Evolutionary conservation across 139 green algal genomes (phyloP).

Genomic region (Coelastrella sp.): DNA sequence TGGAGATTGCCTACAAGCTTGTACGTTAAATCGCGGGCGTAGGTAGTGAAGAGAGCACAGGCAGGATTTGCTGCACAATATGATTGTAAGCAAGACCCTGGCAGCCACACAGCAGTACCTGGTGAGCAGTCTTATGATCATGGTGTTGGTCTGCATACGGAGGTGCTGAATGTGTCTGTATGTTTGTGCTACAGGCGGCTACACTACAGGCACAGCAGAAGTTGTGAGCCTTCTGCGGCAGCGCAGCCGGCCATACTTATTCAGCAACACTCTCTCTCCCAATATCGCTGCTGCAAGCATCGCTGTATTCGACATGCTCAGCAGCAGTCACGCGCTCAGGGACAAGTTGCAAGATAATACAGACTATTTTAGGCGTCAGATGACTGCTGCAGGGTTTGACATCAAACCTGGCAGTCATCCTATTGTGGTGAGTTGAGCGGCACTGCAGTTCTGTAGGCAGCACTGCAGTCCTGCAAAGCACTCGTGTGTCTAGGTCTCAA

Average conservation of each 20-base stretch:
- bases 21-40: too few species aligned
- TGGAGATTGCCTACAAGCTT: too few species aligned
- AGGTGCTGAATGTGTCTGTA: not conserved
- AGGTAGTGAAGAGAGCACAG: too few species aligned
- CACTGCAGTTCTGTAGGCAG: not conserved
- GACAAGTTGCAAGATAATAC: slow-evolving; percentile 68
- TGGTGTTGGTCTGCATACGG: not conserved
- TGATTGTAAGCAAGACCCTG: too few species aligned
- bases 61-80: too few species aligned
- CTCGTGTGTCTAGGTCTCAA: not conserved
- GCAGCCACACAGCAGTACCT: too few species aligned
- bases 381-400: slow-evolving; percentile 66
- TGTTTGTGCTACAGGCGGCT: slow-evolving; percentile 52
- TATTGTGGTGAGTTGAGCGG: slow-evolving; percentile 66
- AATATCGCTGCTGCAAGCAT: slow-evolving; percentile 65
- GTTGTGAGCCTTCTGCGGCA: slow-evolving; percentile 74
- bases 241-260: slow-evolving; percentile 75
- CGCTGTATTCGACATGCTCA: slow-evolving; percentile 63
- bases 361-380: slow-evolving; percentile 61
- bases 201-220: slow-evolving; percentile 66
- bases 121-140: not conserved
- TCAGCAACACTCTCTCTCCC: slow-evolving; percentile 77
- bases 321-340: slow-evolving; percentile 49
- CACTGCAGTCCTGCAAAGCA: not conserved
- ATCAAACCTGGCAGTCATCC: slow-evolving; percentile 63